Conservation (phyloP, 2,329 filamentous ascomycete species). For the Botryotinia convoluta region DNA sequence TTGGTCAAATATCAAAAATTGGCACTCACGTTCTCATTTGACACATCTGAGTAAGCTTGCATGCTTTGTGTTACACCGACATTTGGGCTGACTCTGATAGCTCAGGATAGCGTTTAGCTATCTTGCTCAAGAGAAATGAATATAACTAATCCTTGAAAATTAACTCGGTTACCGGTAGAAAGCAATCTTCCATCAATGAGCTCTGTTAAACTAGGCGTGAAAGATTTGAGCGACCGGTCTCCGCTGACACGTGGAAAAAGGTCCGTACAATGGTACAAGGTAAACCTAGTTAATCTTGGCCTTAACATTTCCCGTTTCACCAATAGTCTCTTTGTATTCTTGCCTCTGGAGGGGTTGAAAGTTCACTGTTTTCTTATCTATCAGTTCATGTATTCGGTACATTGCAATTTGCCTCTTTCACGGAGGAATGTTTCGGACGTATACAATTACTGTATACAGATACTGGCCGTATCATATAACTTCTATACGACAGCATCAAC, state of each 20-base stretch:
- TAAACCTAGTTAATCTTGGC: neutral
- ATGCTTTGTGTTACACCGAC: slow-evolving; percentile 20
- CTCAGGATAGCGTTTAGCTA: neutral
- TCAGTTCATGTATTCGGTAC: neutral
- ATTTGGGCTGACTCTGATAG: slow-evolving; percentile 16
- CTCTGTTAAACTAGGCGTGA: neutral
- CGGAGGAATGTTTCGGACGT: slow-evolving; percentile 4
- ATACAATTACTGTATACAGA: neutral
- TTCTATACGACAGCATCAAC: neutral
- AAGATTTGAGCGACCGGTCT: neutral
- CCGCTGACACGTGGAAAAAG: slow-evolving; percentile 15
- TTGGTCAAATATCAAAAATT: slow-evolving; percentile 5
- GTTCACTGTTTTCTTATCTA: slow-evolving; percentile 6
- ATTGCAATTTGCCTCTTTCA: neutral
- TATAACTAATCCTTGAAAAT: neutral
- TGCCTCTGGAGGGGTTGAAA: neutral
- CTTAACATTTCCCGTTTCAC: neutral
- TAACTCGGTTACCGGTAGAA: neutral
- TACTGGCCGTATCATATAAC: neutral
- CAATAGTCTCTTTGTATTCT: neutral
- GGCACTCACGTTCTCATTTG: slow-evolving; percentile 9
- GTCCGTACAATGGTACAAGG: slow-evolving; percentile 11
- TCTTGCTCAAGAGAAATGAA: neutral
- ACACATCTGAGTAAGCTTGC: slow-evolving; percentile 12
- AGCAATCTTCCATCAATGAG: neutral